phyloP scores from a whole-genome alignment of 1,139 yeast species.

The Scheffersomyces illinoinensis region DNA sequence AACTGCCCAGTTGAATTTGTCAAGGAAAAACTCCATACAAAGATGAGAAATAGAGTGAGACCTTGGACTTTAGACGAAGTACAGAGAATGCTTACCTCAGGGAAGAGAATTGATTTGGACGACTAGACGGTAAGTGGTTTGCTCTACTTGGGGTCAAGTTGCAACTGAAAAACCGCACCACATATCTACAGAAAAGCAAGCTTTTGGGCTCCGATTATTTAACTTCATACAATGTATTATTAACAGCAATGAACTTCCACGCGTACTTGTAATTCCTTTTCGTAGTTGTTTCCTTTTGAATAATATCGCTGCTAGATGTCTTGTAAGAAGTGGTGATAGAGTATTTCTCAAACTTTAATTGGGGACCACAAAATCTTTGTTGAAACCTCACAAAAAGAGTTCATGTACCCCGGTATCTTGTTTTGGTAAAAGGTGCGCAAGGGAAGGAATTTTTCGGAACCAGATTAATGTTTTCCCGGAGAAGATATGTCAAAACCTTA shows the following conservation, averaged over 20 bases:
- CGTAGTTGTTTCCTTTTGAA: not conserved
- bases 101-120: constrained; percentile 31
- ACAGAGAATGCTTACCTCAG: constrained; percentile 38
- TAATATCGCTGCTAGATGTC: no score
- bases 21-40: constrained; percentile 31
- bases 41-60: constrained; percentile 33
- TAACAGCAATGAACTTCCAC: not conserved
- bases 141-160: not conserved
- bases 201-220: not conserved
- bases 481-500: not conserved
- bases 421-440: not conserved
- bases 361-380: not conserved
- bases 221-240: not conserved
- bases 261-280: not conserved
- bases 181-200: not conserved
- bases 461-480: not conserved
- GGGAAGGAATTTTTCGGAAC: not conserved
- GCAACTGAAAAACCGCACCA: not conserved
- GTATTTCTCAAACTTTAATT: not conserved
- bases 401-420: not conserved
- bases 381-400: not conserved
- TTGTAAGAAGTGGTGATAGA: not conserved
- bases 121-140: constrained; percentile 7
- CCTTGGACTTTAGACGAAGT: constrained; percentile 44
- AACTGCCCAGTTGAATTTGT: constrained; percentile 24